Percentiles rank a stretch among this genome's conserved stretches.
phyloP scores from a whole-genome alignment of 2,329 filamentous ascomycete species.

The Didymella sp. region DNA sequence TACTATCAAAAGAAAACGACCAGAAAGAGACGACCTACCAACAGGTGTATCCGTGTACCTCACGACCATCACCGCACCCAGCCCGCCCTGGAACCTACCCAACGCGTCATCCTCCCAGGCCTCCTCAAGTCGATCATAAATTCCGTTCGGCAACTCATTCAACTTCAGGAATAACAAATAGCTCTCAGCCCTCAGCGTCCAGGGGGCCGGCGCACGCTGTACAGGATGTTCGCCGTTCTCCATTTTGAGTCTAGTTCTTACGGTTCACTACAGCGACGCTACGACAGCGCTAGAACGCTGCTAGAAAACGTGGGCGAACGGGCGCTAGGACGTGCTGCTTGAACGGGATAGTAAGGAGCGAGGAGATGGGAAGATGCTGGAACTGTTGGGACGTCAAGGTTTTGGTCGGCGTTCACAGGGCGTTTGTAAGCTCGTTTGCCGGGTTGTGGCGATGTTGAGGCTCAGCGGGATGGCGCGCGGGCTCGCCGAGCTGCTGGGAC shows the following conservation, averaged over 20 bases:
- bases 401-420: conserved; percentile 1
- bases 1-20: background rate
- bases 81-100: conserved; percentile 36
- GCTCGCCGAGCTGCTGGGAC: conserved; percentile 15
- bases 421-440: background rate
- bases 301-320: conserved; percentile 1
- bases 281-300: conserved; percentile 3
- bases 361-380: background rate
- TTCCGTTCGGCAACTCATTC: conserved; percentile 29
- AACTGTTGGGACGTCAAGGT: background rate
- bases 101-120: conserved; percentile 22
- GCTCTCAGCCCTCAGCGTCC: conserved; percentile 34
- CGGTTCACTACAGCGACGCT: background rate
- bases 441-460: conserved; percentile 6
- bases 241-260: background rate
- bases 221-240: conserved; percentile 32
- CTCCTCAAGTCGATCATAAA: conserved; percentile 39
- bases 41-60: conserved; percentile 43
- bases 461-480: conserved; percentile 12
- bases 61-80: conserved; percentile 39
- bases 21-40: conserved; percentile 30
- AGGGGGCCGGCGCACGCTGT: conserved; percentile 31
- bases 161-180: conserved; percentile 38
- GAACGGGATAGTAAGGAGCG: background rate
- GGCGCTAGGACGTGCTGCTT: conserved; percentile 4